Evolutionary conservation across 2,329 filamentous ascomycete genomes (phyloP).

Genomic region (Penicillium sp.): DNA sequence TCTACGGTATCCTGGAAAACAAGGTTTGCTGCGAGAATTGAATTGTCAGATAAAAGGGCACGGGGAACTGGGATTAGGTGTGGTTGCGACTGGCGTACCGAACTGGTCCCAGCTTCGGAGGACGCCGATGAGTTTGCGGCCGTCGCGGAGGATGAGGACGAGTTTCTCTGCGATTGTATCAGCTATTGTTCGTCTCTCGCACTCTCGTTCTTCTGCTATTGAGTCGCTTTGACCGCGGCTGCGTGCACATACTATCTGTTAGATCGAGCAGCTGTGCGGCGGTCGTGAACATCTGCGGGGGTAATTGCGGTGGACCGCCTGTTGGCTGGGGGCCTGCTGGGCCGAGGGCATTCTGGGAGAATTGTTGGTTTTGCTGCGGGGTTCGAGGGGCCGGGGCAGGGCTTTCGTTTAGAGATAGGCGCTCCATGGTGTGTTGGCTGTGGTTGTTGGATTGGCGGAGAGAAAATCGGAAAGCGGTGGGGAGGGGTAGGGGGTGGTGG

Average conservation of each 20-base stretch:
- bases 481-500: neutral
- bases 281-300: conserved; percentile 96
- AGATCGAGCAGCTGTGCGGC: conserved; percentile 92
- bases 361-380: conserved; percentile 28
- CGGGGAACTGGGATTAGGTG: neutral
- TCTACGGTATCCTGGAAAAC: conserved; percentile 92
- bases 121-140: conserved; percentile 88
- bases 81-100: conserved; percentile 56
- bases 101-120: conserved; percentile 97
- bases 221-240: neutral
- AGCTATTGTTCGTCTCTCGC: neutral
- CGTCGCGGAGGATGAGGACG: conserved; percentile 85
- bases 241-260: conserved; percentile 79
- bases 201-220: neutral
- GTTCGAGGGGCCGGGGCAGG: conserved; percentile 27
- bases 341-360: conserved; percentile 29
- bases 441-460: conserved; percentile 7
- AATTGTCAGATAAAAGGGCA: neutral
- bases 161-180: conserved; percentile 73
- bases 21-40: conserved; percentile 69
- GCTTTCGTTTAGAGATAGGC: conserved; percentile 36
- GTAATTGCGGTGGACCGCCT: conserved; percentile 48
- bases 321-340: conserved; percentile 25
- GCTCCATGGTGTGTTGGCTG: conserved; percentile 33
- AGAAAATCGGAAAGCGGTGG: conserved; percentile 10